Conservation (phyloP, 768 basidiomycete species). For the Lentinus tigrinus region DNA sequence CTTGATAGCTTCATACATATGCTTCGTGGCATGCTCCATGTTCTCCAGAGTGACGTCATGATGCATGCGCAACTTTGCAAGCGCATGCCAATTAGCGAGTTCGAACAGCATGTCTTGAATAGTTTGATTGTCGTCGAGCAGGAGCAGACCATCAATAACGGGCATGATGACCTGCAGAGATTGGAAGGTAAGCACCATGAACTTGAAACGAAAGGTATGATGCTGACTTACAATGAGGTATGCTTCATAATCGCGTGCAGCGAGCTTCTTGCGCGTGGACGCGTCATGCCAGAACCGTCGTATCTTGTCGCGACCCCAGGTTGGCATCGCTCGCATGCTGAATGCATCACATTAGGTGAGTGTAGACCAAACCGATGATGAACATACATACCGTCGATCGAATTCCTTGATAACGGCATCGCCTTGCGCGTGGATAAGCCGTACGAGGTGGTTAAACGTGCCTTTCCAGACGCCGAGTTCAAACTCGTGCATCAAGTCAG, state of each 20-base stretch:
- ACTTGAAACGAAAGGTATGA: neutral
- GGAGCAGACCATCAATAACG: constrained; percentile 31
- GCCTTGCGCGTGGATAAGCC: constrained; percentile 11
- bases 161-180: constrained; percentile 29
- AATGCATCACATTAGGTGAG: neutral
- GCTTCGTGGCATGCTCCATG: constrained; percentile 19
- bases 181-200: neutral
- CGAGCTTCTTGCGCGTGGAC: constrained; percentile 27
- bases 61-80: constrained; percentile 35
- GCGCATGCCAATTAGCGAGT: constrained; percentile 32
- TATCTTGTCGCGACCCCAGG: constrained; percentile 24
- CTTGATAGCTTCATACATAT: constrained; percentile 17
- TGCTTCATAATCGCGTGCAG: constrained; percentile 29
- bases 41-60: constrained; percentile 24
- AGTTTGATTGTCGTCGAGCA: constrained; percentile 19
- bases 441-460: constrained; percentile 27
- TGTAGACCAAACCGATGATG: too few species aligned
- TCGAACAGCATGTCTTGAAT: constrained; percentile 24
- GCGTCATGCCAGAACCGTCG: constrained; percentile 22
- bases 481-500: constrained; percentile 35
- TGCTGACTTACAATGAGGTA: constrained; percentile 20
- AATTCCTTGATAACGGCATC: constrained; percentile 1
- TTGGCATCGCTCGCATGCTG: constrained; percentile 20
- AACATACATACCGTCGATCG: constrained; percentile 12
- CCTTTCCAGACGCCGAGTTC: constrained; percentile 35